phyloP scores from a whole-genome alignment of 345 rosid genomes.

The Lumnitzera racemosa region DNA sequence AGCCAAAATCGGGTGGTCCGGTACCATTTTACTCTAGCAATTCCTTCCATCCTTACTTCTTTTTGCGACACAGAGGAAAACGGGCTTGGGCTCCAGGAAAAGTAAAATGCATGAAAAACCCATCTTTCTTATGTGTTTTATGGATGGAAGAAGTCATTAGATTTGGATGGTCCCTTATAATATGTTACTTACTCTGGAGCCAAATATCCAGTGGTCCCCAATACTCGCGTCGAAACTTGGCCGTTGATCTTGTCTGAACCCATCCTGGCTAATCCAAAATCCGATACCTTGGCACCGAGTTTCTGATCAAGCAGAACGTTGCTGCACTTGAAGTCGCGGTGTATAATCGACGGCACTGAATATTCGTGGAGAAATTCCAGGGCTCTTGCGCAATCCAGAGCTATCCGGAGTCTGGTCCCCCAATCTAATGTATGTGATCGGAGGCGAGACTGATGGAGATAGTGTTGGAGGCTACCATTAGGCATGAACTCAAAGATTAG shows the following conservation, averaged over 20 bases:
- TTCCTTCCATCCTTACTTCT: too few species aligned
- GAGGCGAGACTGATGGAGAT: constrained; percentile 38
- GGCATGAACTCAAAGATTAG: constrained; percentile 71
- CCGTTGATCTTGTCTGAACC: constrained; percentile 67
- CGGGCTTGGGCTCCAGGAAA: too few species aligned
- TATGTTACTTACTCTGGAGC: constrained; percentile 85
- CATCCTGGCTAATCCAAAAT: constrained; percentile 73
- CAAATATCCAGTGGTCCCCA: constrained; percentile 68
- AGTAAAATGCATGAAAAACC: too few species aligned
- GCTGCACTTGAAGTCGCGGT: constrained; percentile 75
- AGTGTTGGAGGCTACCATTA: constrained; percentile 54
- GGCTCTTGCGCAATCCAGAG: constrained; percentile 81
- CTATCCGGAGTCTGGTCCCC: constrained; percentile 69
- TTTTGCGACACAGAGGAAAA: too few species aligned
- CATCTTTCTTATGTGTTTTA: background rate
- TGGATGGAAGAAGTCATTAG: background rate
- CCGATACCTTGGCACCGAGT: constrained; percentile 64
- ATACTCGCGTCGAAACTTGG: constrained; percentile 59
- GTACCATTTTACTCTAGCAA: too few species aligned
- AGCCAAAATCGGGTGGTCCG: too few species aligned
- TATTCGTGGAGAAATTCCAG: constrained; percentile 82
- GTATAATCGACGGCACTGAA: constrained; percentile 57
- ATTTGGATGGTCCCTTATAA: background rate
- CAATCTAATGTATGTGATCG: constrained; percentile 43
- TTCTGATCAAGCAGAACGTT: constrained; percentile 57